Evolutionary conservation across 176 grass and related monocot genomes (phyloP).

Genomic region (Zizania latifolia): DNA sequence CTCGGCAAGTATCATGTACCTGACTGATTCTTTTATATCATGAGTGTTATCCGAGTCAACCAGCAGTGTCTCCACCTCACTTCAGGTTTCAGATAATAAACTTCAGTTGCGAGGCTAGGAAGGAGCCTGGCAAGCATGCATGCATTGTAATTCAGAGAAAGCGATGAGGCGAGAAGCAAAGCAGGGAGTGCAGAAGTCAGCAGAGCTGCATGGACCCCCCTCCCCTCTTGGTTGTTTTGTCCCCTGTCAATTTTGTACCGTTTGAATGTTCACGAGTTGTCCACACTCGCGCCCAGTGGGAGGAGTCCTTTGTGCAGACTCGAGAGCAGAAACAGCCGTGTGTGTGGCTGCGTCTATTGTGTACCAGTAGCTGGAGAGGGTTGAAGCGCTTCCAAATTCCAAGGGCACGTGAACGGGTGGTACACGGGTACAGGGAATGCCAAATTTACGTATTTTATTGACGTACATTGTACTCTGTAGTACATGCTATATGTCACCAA

Average conservation of each 20-base stretch:
- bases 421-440: not conserved
- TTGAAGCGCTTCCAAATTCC: not conserved
- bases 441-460: too few species aligned
- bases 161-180: not conserved
- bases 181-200: not conserved
- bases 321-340: not conserved
- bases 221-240: too few species aligned
- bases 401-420: not conserved
- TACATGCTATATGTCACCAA: too few species aligned
- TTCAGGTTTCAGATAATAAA: not conserved
- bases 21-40: not conserved
- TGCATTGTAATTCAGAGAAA: not conserved
- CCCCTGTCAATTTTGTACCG: not conserved
- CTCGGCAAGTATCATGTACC: not conserved
- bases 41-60: not conserved
- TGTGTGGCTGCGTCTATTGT: too few species aligned
- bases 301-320: not conserved
- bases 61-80: not conserved
- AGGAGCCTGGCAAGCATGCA: too few species aligned
- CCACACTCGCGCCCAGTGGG: not conserved
- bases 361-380: not conserved
- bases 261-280: conserved; percentile 9
- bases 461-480: not conserved
- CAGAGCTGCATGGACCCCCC: not conserved
- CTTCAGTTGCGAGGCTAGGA: not conserved